Percentiles rank a stretch among this genome's conserved stretches.
These are phyloP conservation scores for Amphirosellinia nigrospora DNA, from an alignment of 495 filamentous ascomycete genomes.

Conservation along the genomic window DNA sequence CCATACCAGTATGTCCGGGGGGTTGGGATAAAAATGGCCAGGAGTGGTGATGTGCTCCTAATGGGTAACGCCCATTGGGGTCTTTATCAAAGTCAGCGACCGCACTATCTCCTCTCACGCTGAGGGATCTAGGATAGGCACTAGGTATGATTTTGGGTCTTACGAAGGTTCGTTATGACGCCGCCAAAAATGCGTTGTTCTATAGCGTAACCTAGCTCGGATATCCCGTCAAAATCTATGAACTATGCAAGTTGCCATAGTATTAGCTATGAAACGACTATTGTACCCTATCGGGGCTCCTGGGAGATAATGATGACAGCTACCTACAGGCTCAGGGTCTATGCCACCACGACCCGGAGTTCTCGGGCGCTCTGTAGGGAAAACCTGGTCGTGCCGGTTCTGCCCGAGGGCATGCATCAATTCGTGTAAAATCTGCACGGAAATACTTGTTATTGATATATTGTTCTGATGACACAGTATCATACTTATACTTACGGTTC, in stretches of 20 bases:
- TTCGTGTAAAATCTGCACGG: neutral
- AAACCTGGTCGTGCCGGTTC: neutral
- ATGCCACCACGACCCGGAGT: neutral
- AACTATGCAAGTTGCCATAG: neutral
- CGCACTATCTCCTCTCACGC: neutral
- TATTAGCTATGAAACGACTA: neutral
- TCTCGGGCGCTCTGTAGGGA: neutral
- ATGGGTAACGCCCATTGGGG: neutral
- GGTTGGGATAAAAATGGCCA: neutral
- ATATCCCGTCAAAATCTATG: constrained; percentile 7
- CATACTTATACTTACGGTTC: neutral
- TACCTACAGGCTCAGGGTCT: constrained; percentile 5
- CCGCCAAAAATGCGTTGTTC: constrained; percentile 1
- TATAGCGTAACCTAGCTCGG: constrained; percentile 8
- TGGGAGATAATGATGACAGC: neutral
- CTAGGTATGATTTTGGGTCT: neutral
- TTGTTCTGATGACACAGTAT: neutral
- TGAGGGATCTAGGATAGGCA: neutral
- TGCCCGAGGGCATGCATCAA: neutral
- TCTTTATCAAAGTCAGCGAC: neutral
- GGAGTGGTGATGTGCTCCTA: neutral
- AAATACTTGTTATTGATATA: neutral
- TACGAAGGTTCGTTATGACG: neutral
- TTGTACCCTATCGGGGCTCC: neutral
- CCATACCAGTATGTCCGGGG: neutral